Base-by-base conservation (phyloP, 2,329 filamentous ascomycete genomes). In the Neofusicoccum umdonicola region DNA sequence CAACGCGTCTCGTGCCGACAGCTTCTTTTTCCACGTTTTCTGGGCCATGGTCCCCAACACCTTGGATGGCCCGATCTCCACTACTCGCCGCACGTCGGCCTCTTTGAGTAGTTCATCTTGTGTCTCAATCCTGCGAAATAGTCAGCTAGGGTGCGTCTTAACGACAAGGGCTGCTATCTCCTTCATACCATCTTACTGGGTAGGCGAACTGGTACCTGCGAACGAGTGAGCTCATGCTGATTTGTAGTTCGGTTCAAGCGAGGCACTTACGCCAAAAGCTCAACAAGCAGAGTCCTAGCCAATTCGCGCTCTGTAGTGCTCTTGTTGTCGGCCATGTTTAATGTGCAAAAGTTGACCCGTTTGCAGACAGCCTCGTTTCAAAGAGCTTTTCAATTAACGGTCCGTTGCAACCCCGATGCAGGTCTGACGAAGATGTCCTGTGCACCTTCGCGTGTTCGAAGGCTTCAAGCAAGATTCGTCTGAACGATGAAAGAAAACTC, bases 41-140 rank as follows among this genome's bases (percentile, higher is more conserved):
- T 74, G 76, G n/a, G 74, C 72, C 76, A 80, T 80, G n/a, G 69
- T 73, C 11, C 71, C 69, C 22, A 81, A 67, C 3, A 71, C 77
- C 19, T 73, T 69, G 4, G 73, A 69, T 0, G 78, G 78, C 4
- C 78, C 79, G 51, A 80, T 72, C 68, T 81, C 78, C 50, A 81
- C 70, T 34, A 77, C 69, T 12, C 75, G 69, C 47, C 75, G 69
- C 34, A 72, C 72, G 13, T 69, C 65, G 22, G 66, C 61, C 3
- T 72, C 66, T 19, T 47, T 64, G 17, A 75, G 69, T 9, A 80
- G 63, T 12, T 71, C 63, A 62, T 79, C 71, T 66, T 80, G 78
- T 1, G 78, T 79, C 39, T 78, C 73, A 58, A 79, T 78, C 77
- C 76, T 54, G 34, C 5, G 34, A 37, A 22, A 34, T 27, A 3